A percentile compares a stretch with the other conserved stretches of the same genome.
Conservation (phyloP, 352 stramenopile genomes). For the Globisporangium abappressorium region DNA sequence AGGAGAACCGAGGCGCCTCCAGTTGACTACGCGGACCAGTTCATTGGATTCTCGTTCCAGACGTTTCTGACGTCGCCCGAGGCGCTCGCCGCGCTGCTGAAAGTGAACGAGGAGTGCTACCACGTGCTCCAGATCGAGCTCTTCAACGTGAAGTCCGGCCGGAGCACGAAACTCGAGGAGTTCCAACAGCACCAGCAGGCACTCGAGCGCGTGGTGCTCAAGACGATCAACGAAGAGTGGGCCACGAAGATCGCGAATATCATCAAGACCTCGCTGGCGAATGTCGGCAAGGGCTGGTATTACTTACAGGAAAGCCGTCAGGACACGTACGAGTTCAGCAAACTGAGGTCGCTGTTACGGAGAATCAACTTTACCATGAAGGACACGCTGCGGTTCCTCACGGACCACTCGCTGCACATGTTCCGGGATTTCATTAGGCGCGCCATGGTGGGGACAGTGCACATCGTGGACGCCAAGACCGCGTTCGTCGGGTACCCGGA, state of each 20-base stretch:
- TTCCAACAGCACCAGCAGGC: conserved; percentile 82
- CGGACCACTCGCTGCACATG: conserved; percentile 63
- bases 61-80: conserved; percentile 82
- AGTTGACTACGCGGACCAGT: conserved; percentile 84
- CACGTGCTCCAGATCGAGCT: conserved; percentile 75
- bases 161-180: conserved; percentile 83
- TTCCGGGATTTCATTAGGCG: conserved; percentile 73
- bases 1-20: conserved; percentile 39
- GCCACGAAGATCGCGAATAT: conserved; percentile 63
- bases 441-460: conserved; percentile 46
- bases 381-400: conserved; percentile 74
- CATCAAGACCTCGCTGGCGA: conserved; percentile 66
- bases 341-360: conserved; percentile 66
- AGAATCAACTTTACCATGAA: conserved; percentile 85
- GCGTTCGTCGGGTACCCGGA: conserved; percentile 67
- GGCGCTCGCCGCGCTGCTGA: conserved; percentile 65
- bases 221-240: conserved; percentile 84
- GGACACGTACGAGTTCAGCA: conserved; percentile 88
- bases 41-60: conserved; percentile 86
- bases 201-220: conserved; percentile 66
- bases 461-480: conserved; percentile 74
- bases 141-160: conserved; percentile 67
- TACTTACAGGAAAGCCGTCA: conserved; percentile 79
- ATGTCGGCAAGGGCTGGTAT: conserved; percentile 85
- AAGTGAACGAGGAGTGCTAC: conserved; percentile 87